Conservation (phyloP, 1,139 yeast genomes). For the Yamadazyma taylorii region DNA sequence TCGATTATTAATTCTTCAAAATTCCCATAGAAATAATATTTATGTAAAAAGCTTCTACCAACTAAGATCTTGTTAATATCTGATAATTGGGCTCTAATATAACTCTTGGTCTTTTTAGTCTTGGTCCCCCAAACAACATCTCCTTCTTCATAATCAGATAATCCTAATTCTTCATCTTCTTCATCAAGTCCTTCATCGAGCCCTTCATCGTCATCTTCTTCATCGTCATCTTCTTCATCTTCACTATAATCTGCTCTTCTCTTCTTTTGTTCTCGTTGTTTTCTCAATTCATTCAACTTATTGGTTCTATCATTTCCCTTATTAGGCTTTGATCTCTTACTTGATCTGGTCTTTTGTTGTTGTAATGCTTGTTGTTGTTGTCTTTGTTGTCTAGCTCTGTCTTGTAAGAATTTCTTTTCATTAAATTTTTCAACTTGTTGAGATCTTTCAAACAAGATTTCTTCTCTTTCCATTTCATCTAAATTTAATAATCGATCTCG, state of each 20-base stretch:
- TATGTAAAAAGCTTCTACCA: conserved; percentile 74
- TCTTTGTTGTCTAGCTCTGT: conserved; percentile 67
- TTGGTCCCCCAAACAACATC: conserved; percentile 55
- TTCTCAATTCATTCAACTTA: conserved; percentile 78
- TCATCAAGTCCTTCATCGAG: conserved; percentile 41
- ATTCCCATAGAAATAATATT: conserved; percentile 79
- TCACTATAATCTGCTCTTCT: conserved; percentile 35
- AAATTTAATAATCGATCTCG: conserved; percentile 62
- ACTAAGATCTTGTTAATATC: conserved; percentile 73
- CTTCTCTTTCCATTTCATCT: conserved; percentile 93
- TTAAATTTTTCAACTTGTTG: conserved; percentile 87
- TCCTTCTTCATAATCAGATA: conserved; percentile 35
- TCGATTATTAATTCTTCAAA: conserved; percentile 70
- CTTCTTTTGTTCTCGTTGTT: conserved; percentile 72
- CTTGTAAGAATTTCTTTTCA: conserved; percentile 78
- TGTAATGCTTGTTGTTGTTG: conserved; percentile 29
- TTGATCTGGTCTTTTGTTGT: conserved; percentile 24
- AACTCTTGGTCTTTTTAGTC: conserved; percentile 24
- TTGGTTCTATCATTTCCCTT: conserved; percentile 36
- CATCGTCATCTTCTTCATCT: conserved; percentile 43
- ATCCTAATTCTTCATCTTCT: conserved; percentile 31
- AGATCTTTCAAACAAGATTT: conserved; percentile 84
- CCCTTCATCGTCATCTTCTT: conserved; percentile 42
- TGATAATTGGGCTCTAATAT: conserved; percentile 31
- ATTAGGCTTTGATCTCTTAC: conserved; percentile 29